Base-by-base conservation (phyloP, 306 rosid genomes). In the Crotalaria pallida region DNA sequence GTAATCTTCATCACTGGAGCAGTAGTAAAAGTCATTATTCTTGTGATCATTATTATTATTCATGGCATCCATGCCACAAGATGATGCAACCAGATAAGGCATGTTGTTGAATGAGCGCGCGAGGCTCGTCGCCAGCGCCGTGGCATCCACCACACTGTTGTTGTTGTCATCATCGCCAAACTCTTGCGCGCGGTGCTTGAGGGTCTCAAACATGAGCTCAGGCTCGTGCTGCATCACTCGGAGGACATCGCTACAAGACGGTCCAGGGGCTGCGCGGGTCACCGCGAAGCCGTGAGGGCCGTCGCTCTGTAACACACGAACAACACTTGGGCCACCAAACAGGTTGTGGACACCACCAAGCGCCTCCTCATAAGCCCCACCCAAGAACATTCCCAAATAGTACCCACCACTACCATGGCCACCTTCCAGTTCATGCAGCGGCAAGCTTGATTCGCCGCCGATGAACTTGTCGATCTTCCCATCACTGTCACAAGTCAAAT, bases 331-430 rank as follows among this genome's bases (percentile, higher is more conserved):
- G 60, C 92, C 91, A 43, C 96, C 96, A 16, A 95, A 95, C 75
- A 95, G 82, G 84, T 95, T 95, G 82, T 95, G 99, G 67, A 91
- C 26, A 17, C 99, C 99, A 3, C 99, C 99, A 21, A 95, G 96
- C 17, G 99, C 97, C 91, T 95, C 99, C 97, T 95, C 88, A 53
- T 95, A 95, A 63, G 99, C 97, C 86, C 99, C 99, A 3, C 97
- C 99, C 83, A 95, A 80, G 84, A 95, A 95, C 99, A 95, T 95
- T 76, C 97, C 99, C 69, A 95, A 67, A 69, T 85, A 95, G 86
- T 95, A 94, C 65, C 79, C 67, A 8, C 68, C 67, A 41, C 82
- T 10, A 10, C 44, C 44, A 10, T 38, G 44, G 44, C 44, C 76
- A 0, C 81, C 79, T 51, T 76, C 89, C 75, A 89, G 1, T 29